Base-by-base conservation (phyloP, 2,329 filamentous ascomycete species). In the Venturia pyrina region DNA sequence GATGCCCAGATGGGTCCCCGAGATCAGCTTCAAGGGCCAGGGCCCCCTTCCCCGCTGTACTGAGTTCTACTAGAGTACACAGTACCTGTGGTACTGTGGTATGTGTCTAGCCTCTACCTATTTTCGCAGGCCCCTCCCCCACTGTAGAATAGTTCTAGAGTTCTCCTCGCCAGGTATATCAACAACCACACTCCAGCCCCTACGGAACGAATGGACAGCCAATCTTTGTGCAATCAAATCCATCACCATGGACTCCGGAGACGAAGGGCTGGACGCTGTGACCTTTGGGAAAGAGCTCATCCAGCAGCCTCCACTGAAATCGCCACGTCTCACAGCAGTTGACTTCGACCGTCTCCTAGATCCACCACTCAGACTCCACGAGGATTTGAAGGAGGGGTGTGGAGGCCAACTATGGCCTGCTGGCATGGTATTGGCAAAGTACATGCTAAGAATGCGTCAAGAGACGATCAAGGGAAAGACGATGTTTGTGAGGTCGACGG, bases 321-420 rank as follows among this genome's bases (percentile, higher is more conserved):
- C 78, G 43, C 80, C 84, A 19, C 78, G 78, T 1, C 81, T 81
- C n/a, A 82, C 80, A 4, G 73, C 72, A 32, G 74, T 86, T 21
- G 80, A 83, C 44, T 95, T 98, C 73, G 88, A 89, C 68, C 89
- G 90, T 48, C 83, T 95, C 64, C 82, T 97, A 43, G 77, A 81
- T 24, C 79, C 83, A 61, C 87, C 89, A 57, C 82, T 98, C 68
- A 82, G 84, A 67, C 84, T 98, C 19, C 89, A 90, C 72, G 92
- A 97, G 76, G 93, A 98, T 76, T 83, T 96, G 61, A 86, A 85
- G 66, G 86, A 90, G 69, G 95, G 95, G 68, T 98, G 95, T 76
- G 95, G 95, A 62, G 95, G 95, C 2, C 90, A 96, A 77, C 83
- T 96, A 13, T 98, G 95, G 95, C 93, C 93, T 3, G 93, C 93